These are phyloP conservation scores for Macadamia integrifolia DNA, from an alignment of 164 flowering plant species.

Conservation along the genomic window DNA sequence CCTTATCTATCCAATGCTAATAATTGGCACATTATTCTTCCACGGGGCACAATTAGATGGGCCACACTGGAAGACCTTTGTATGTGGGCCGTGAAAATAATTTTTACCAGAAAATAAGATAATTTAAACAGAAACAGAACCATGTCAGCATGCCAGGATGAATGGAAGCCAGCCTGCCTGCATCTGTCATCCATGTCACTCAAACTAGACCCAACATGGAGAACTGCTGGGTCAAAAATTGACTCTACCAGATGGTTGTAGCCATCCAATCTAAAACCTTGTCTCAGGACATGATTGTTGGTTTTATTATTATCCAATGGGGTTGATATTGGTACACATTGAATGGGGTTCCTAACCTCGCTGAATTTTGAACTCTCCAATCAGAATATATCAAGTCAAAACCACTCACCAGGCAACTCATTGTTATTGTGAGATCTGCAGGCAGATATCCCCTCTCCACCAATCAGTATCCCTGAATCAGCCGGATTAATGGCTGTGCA, in stretches of 20 bases:
- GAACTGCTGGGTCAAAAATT: neutral
- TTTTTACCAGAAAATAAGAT: too few relatives aligned
- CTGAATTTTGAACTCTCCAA: neutral
- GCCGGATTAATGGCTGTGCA: slow-evolving; percentile 97
- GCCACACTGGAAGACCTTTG: too few relatives aligned
- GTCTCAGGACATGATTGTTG: neutral
- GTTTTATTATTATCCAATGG: neutral
- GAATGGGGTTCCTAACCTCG: neutral
- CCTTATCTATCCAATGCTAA: too few relatives aligned
- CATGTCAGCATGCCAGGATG: neutral
- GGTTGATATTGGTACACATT: neutral
- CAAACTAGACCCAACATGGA: neutral
- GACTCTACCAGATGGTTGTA: neutral
- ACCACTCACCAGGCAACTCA: slow-evolving; percentile 45
- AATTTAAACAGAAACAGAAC: neutral
- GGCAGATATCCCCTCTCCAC: slow-evolving; percentile 33
- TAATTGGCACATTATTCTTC: too few relatives aligned
- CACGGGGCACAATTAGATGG: too few relatives aligned
- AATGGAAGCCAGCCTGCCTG: neutral
- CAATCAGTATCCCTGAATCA: slow-evolving; percentile 81
- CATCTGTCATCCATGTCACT: neutral
- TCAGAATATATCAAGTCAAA: neutral
- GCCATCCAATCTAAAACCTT: neutral
- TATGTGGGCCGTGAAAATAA: too few relatives aligned
- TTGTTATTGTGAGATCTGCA: slow-evolving; percentile 32